Evolutionary conservation across 768 basidiomycete species (phyloP), one percentile per base, ranked within the genome.

Genomic region (Calocera cornea): DNA sequence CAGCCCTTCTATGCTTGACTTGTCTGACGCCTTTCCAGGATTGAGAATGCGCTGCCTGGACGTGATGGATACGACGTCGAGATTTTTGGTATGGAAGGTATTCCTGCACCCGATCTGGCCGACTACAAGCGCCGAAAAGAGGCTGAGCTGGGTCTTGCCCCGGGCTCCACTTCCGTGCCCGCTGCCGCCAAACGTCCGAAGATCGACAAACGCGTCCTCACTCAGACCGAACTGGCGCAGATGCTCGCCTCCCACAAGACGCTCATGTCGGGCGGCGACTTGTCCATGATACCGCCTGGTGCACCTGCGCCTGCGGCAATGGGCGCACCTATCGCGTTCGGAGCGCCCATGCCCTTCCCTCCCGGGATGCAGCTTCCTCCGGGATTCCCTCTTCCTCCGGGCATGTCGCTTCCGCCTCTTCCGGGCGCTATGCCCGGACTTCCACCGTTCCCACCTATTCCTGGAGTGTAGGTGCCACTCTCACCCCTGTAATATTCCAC

Each of bases 31-130:
- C 89, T 36, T 86, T 14, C 84, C n/a, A 90, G 95, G 22, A 93
- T 99, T 29, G 95, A 97, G 67, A 98, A 97, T 75, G 95, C 95
- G 0, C 80, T 99, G 1, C 93, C 95, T 10, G 95, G 95, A 33
- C 87, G 97, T 36, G 95, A 97, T 77, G 93, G 95, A 1, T 97
- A 97, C 72, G 95, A 98, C 75, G 89, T 99, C 40, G 97, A 99
- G 78, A 98, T 99, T 63, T 98, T 98, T 71, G 97, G 97, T 27
- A 98, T 99, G 97, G 95, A 97, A 75, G 97, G 95, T 66, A 93
- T 97, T 64, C 94, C 94, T 8, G 88, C 88, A 2, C 90, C 92
- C 36, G 95, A 95, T 76, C 84, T 95, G 22, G 93, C 91, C 14
- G 95, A 95, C 76, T 98, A 95, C 83, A 95, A 92, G 75, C 88